Conservation (phyloP, 2,329 filamentous ascomycete species). For the Sporothrix globosa region DNA sequence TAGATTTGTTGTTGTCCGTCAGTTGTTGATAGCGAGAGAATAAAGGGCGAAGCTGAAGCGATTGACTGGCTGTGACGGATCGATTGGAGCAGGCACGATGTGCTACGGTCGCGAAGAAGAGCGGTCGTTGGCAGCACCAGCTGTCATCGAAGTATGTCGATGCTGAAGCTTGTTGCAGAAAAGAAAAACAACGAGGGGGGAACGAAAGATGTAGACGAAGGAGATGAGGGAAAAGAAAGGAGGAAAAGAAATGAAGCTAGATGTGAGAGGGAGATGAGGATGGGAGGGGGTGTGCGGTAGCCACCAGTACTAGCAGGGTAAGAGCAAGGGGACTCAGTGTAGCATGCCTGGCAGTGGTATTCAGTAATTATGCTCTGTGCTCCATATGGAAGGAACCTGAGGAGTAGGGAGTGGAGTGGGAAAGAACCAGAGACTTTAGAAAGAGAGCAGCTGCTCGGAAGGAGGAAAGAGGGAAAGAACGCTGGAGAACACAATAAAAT, state of each 20-base stretch:
- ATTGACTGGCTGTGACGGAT: slow-evolving; percentile 12
- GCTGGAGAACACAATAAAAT: neutral
- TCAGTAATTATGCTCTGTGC: slow-evolving; percentile 13
- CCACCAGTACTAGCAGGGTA: neutral
- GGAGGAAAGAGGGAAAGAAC: neutral
- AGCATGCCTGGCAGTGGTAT: neutral
- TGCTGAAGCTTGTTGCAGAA: slow-evolving; percentile 22
- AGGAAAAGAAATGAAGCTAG: slow-evolving; percentile 27
- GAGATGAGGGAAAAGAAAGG: neutral
- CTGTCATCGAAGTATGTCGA: slow-evolving; percentile 9
- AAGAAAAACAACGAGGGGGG: slow-evolving; percentile 9
- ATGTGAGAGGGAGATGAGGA: slow-evolving; percentile 22
- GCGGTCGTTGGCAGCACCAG: slow-evolving; percentile 26
- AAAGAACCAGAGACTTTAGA: neutral
- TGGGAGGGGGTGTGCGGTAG: slow-evolving; percentile 3
- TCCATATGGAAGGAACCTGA: neutral
- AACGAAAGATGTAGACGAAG: slow-evolving; percentile 1
- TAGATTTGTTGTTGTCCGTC: neutral
- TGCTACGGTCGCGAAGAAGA: slow-evolving; percentile 16
- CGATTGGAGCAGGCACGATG: slow-evolving; percentile 1
- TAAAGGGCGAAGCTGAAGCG: neutral
- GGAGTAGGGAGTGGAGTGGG: slow-evolving; percentile 4
- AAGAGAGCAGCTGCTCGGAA: neutral
- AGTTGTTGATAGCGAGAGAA: slow-evolving; percentile 3
- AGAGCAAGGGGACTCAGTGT: neutral